phyloP scores from a whole-genome alignment of 2,329 filamentous ascomycete species.

The Aspergillus melleus region DNA sequence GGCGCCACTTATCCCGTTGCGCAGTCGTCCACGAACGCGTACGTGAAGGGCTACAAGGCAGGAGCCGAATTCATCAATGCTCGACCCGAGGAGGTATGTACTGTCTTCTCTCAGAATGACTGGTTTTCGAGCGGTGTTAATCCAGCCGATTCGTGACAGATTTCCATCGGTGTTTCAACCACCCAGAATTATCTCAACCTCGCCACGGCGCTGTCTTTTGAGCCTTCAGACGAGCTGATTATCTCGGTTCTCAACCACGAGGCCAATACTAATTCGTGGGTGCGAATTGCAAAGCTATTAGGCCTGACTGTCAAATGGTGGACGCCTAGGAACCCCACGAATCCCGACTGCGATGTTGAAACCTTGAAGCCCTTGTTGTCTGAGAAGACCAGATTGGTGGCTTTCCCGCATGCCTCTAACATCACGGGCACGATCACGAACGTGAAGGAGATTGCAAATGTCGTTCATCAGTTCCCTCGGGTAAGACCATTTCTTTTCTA shows the following conservation, averaged over 20 bases:
- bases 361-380: constrained; percentile 62
- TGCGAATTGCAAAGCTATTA: constrained; percentile 63
- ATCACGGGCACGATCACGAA: constrained; percentile 69
- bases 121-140: too few species aligned
- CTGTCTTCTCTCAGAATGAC: not conserved
- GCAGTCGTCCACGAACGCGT: constrained; percentile 59
- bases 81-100: constrained; percentile 60
- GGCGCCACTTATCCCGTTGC: constrained; percentile 68
- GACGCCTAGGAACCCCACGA: constrained; percentile 51
- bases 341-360: constrained; percentile 60
- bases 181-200: constrained; percentile 77
- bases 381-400: constrained; percentile 66
- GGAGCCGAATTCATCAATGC: constrained; percentile 73
- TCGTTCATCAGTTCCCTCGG: constrained; percentile 47
- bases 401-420: constrained; percentile 73
- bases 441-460: constrained; percentile 35
- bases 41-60: constrained; percentile 61
- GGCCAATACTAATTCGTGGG: constrained; percentile 73
- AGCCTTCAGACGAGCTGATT: constrained; percentile 65
- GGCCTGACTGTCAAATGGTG: constrained; percentile 70
- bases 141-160: constrained; percentile 9
- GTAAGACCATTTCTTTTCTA: constrained; percentile 12
- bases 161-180: constrained; percentile 65
- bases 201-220: constrained; percentile 55
- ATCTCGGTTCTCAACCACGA: constrained; percentile 75